Conservation (phyloP, 1,284 basidiomycete species). For the Trichosporon sp. region DNA sequence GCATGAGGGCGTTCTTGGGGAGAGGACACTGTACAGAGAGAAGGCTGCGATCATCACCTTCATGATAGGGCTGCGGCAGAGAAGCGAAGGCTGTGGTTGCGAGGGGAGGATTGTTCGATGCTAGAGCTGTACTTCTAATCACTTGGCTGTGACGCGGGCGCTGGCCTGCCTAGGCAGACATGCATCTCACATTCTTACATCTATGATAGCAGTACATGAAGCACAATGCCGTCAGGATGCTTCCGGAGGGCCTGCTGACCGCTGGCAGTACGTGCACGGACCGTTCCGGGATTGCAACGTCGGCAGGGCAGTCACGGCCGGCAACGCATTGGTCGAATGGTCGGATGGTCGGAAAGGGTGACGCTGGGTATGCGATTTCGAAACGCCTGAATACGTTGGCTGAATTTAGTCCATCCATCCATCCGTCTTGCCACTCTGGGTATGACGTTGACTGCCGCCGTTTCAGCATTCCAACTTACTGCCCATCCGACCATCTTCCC, state of each 20-base stretch:
- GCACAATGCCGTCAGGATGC: not conserved
- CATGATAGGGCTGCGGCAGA: not conserved
- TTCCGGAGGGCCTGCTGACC: too few species aligned
- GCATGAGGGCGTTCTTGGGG: not conserved
- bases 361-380: not conserved
- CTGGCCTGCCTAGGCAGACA: not conserved
- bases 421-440: not conserved
- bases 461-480: not conserved
- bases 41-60: too few species aligned
- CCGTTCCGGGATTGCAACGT: not conserved
- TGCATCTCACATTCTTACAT: not conserved
- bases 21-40: not conserved
- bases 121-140: not conserved
- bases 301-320: not conserved
- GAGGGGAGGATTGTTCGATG: not conserved
- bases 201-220: not conserved
- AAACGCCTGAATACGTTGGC: too few species aligned
- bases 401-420: not conserved
- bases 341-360: too few species aligned
- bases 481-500: not conserved
- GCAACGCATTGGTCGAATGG: not conserved
- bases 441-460: not conserved
- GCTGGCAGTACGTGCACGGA: not conserved
- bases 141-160: not conserved
- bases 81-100: not conserved